Base-by-base conservation (phyloP, 2,329 filamentous ascomycete genomes). In the Scedosporium boydii region DNA sequence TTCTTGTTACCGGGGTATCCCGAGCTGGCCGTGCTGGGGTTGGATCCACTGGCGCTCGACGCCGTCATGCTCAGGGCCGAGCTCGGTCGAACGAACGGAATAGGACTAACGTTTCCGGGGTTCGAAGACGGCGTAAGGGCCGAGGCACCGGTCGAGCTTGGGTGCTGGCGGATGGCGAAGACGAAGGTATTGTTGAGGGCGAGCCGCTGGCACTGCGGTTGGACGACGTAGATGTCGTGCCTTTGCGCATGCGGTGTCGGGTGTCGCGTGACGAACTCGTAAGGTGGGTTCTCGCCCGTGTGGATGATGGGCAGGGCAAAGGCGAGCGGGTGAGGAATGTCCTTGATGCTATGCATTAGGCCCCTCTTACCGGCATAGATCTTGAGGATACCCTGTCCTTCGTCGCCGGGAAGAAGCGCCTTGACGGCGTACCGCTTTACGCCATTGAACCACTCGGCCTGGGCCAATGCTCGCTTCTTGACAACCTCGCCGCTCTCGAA, bases 111-210 rank as follows among this genome's bases (percentile, higher is more conserved):
- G 29, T 72, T 74, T 6, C 80, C 78, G 2, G 77, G 75, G 64
- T 81, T 80, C 58, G 77, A 79, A 5, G 78, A 74, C 4, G 80
- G 77, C 9, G 78, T 78, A 64, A 80, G 70, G 1, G 69, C 69
- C 27, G 74, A 77, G 29, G 71, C 69, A 2, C 67, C 61, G 6
- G 62, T 58, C 27, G 91, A 88, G 72, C 78, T 81, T 0, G 93
- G 90, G 71, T 99, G 93, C 71, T 99, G 95, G 56, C 95, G 90
- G 64, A 99, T 89, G 61, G 90, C 90, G 74, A 99, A 99, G 29
- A 99, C 93, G 71, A 97, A 99, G 0, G 95, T 99, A 72, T 99
- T 98, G 78, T 98, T 97, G 62, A 96, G 81, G 1, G 91, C 93
- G 29, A 99, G 80, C 27, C 87, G 86, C 66, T 88, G 84, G 73